phyloP scores from a whole-genome alignment of 768 basidiomycete species.

The Suillus ampliporus region DNA sequence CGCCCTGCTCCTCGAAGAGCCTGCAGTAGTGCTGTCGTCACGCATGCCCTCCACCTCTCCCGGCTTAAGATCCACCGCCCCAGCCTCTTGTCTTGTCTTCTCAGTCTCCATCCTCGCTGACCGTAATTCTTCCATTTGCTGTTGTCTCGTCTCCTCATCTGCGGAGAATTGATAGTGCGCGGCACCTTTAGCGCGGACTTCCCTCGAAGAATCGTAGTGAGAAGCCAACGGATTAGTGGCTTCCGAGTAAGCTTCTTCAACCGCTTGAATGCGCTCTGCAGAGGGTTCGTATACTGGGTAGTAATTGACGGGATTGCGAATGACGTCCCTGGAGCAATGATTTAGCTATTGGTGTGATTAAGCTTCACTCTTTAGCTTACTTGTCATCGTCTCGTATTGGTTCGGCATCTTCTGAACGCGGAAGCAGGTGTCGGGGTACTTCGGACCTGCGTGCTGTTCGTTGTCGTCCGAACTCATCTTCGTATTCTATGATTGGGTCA shows the following conservation, averaged over 20 bases:
- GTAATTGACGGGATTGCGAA: constrained; percentile 78
- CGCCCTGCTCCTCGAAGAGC: constrained; percentile 50
- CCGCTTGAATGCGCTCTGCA: constrained; percentile 76
- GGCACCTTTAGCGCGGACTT: constrained; percentile 89
- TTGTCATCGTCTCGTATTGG: constrained; percentile 56
- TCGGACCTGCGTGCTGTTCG: constrained; percentile 74
- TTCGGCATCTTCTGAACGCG: constrained; percentile 49
- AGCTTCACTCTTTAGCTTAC: constrained; percentile 41
- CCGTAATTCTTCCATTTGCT: constrained; percentile 85
- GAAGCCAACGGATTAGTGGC: constrained; percentile 67
- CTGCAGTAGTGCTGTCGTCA: constrained; percentile 34
- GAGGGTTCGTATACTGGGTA: constrained; percentile 91
- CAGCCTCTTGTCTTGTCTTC: constrained; percentile 59
- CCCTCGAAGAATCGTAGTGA: constrained; percentile 84
- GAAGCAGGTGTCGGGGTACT: constrained; percentile 70
- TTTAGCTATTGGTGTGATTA: background rate
- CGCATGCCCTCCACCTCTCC: constrained; percentile 85
- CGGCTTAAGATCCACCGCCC: constrained; percentile 63
- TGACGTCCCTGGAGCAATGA: constrained; percentile 55
- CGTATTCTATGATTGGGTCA: constrained; percentile 84
- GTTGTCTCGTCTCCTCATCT: constrained; percentile 78
- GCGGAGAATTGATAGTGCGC: constrained; percentile 91
- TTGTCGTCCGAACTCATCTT: constrained; percentile 86
- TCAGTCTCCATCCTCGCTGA: constrained; percentile 74
- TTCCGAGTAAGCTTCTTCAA: constrained; percentile 73